Evolutionary conservation across 2,329 filamentous ascomycete genomes (phyloP), one percentile per base, ranked within the genome.

Genomic region (Purpureocillium lavendulum): DNA sequence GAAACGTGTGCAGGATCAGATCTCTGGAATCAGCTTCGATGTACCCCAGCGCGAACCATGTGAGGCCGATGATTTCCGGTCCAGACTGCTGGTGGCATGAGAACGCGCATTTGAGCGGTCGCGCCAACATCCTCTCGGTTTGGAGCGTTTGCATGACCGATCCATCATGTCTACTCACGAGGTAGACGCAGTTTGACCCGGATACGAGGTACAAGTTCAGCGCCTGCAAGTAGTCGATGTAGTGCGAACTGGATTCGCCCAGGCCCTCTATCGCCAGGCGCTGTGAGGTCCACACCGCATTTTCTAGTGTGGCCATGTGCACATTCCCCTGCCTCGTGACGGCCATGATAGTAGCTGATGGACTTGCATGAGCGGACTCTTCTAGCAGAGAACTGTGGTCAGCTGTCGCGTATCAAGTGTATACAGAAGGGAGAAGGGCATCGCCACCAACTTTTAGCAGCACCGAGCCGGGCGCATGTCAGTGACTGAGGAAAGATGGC

Each of bases 41-140:
- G 52, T 86, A 87, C 11, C 73, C 75, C 16, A 87, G 59, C 1
- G 75, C 79, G n/a, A 87, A 65, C 12, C 72, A 79, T 21, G 69
- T 67, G 2, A 88, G 59, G 1, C 78, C 75, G 1, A 70, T 61
- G 1, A 69, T 70, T 12, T 71, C 73, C 71, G 76, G 43, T 62
- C 64, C 35, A 67, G 66, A 41, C 63, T 69, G 33, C 18, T 51
- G 44, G 28, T 51, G 50, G 24, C 43, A 44, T 2, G 73, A 71
- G 50, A 78, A 75, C 40, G 81, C 70, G 37, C 75, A 75, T 36
- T 75, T 71, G 13, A 87, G 65, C 1, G 79, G 75, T 29, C 73
- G 71, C 4, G 71, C 66, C 42, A 73, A 68, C 53, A 84, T 76
- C 2, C 64, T 63, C 30, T 77, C 70, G 1, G 78, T 78, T 14